Evolutionary conservation across 176 grass and related monocot genomes (phyloP), one percentile per base, ranked within the genome.

Genomic region (Alloteropsis semialata): DNA sequence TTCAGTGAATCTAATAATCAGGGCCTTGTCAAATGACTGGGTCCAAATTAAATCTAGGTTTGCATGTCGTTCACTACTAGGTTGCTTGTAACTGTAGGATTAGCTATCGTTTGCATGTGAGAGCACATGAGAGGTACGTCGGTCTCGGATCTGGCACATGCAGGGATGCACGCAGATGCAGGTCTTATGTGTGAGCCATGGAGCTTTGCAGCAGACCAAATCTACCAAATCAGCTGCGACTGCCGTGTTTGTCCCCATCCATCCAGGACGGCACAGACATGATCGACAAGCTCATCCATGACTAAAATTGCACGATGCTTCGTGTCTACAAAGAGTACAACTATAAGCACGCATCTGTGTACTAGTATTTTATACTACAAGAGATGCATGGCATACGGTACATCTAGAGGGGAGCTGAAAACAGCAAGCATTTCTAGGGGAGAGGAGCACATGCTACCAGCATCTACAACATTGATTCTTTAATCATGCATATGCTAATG

Each of bases 41-140:
- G 68, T 91, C 28, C 69, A 50, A 49, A 49, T 25, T 72, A 62
- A 84, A 81, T 75, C 75, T 59, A 65, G 32, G 74, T 87, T 80
- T 77, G 11, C 49, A 72, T 83, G 68, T 33, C 8, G 11, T 79
- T 19, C 6, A 72, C 70, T 82, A 46, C 14, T 15, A 83, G 71
- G 80, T 94, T 89, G 76, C 87, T 92, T 87, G 81, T 64, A 13
- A 30, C 57, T 75, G 53, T 62, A 76, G 72, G 63, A 69, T 86
- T 74, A 72, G 68, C 46, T 45, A n/a, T 19, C n/a, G 29, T 37
- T 51, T 82, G 72, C 83, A 82, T 90, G 85, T 92, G 86, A 88
- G 90, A 82, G 73, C 93, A 96, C 93, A 91, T 92, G 93, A 90
- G 77, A 82, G 78, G 33, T 76, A 89, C 88, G 72, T 78, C 61